phyloP scores from a whole-genome alignment of 1,284 basidiomycete genomes.

The Coniferiporia sulphurascens region DNA sequence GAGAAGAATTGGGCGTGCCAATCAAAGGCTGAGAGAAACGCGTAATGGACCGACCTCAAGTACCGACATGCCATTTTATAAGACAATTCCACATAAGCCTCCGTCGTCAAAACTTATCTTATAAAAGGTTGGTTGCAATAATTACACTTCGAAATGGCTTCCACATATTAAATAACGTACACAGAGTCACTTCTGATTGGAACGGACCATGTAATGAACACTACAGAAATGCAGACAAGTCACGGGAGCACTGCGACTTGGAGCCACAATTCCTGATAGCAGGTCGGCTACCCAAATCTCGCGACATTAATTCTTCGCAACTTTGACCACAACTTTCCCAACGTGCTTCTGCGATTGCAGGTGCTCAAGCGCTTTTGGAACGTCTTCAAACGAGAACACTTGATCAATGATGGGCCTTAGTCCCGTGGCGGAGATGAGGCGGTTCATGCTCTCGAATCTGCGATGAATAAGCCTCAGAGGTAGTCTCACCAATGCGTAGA shows the following conservation, averaged over 20 bases:
- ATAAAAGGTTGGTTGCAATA: no score
- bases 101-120: no score
- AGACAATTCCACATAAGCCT: no score
- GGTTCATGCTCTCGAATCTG: conserved; percentile 44
- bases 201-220: no score
- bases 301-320: conserved; percentile 21
- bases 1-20: no score
- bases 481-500: conserved; percentile 7
- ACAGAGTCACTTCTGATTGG: no score
- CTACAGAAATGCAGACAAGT: not conserved
- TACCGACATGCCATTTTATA: no score
- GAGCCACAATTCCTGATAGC: not conserved
- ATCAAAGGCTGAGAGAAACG: no score
- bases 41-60: no score
- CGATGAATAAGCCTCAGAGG: not conserved
- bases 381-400: conserved; percentile 46
- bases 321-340: conserved; percentile 45
- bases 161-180: no score
- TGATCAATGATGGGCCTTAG: conserved; percentile 46
- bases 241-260: not conserved
- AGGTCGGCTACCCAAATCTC: not conserved
- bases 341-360: conserved; percentile 40
- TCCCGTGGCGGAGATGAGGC: conserved; percentile 34
- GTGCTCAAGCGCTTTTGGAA: conserved; percentile 39
- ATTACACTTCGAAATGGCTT: no score